phyloP scores from a whole-genome alignment of 768 basidiomycete species.

The Tulasnella sp. region DNA sequence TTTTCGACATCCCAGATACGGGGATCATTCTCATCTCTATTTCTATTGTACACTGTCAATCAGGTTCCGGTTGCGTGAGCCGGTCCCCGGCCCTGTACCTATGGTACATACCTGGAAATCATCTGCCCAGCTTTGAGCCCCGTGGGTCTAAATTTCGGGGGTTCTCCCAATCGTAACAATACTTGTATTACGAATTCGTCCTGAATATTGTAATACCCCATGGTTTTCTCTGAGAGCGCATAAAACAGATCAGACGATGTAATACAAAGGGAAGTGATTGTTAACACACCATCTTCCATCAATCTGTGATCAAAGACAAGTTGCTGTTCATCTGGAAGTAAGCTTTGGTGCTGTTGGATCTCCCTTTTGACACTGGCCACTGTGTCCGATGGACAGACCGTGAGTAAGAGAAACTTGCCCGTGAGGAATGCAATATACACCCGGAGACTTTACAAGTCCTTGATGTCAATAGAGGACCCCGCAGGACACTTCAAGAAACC shows the following conservation, averaged over 20 bases:
- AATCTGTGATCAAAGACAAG: constrained; percentile 28
- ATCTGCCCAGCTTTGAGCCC: background rate
- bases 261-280: background rate
- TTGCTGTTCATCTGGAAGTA: constrained; percentile 28
- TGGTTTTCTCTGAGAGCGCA: no score
- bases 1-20: no score
- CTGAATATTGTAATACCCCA: no score
- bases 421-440: constrained; percentile 13
- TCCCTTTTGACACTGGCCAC: constrained; percentile 27
- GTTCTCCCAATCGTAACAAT: background rate
- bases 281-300: constrained; percentile 22
- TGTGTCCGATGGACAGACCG: constrained; percentile 24
- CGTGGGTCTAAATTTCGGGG: background rate
- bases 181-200: no score
- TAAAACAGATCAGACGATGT: background rate
- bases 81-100: background rate
- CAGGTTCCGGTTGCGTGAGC: no score
- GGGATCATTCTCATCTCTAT: no score
- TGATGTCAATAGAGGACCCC: no score
- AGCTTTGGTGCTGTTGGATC: constrained; percentile 29
- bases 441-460: no score
- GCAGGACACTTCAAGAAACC: no score
- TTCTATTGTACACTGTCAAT: no score
- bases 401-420: constrained; percentile 24
- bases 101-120: background rate